Conservation (phyloP, 2,329 filamentous ascomycete species). For the Exophiala alcalophila region DNA sequence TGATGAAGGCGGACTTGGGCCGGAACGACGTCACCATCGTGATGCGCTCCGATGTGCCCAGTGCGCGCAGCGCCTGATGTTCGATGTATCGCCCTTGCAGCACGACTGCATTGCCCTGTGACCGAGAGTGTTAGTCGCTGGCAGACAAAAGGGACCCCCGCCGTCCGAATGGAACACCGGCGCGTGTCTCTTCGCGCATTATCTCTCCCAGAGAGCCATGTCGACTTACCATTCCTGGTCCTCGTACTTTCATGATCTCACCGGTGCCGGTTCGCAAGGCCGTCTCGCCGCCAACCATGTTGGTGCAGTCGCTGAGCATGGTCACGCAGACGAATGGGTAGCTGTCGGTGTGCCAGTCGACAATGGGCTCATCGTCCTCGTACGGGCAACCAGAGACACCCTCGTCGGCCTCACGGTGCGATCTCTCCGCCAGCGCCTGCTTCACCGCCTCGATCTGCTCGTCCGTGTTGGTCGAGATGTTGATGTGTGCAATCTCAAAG, state of each 20-base stretch:
- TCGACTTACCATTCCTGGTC: constrained; percentile 42
- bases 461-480: constrained; percentile 46
- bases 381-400: constrained; percentile 28
- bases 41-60: constrained; percentile 61
- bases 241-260: constrained; percentile 45
- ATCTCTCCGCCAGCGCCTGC: constrained; percentile 23
- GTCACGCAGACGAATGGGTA: constrained; percentile 53
- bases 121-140: too few relatives aligned
- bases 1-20: constrained; percentile 52
- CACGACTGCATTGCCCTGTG: constrained; percentile 61
- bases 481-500: constrained; percentile 59
- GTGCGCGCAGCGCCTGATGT: constrained; percentile 60
- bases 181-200: too few relatives aligned
- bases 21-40: constrained; percentile 66
- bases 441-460: constrained; percentile 27
- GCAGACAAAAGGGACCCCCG: too few relatives aligned
- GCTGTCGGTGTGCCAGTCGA: constrained; percentile 52
- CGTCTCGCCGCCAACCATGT: constrained; percentile 56
- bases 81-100: constrained; percentile 68
- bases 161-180: too few relatives aligned
- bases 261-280: constrained; percentile 56
- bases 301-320: constrained; percentile 50
- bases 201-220: constrained; percentile 18
- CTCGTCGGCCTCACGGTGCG: constrained; percentile 27
- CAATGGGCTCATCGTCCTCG: constrained; percentile 38